These are phyloP conservation scores for Hypericum perforatum DNA, from an alignment of 345 rosid genomes.

Conservation along the genomic window DNA sequence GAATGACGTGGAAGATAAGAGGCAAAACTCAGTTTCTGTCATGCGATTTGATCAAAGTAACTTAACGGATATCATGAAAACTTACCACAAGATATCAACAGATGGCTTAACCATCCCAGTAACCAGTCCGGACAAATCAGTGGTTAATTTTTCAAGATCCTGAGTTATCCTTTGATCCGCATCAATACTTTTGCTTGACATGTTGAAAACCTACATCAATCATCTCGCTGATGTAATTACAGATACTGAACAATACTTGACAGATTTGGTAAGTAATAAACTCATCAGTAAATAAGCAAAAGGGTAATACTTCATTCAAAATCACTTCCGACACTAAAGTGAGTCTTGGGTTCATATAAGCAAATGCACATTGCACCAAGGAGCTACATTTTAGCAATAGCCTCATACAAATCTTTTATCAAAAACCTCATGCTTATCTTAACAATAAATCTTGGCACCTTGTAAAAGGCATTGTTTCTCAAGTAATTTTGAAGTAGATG, in stretches of 20 bases:
- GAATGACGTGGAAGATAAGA: not conserved
- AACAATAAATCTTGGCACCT: constrained; percentile 32
- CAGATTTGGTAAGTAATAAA: no score
- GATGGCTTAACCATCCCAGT: constrained; percentile 99
- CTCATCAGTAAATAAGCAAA: no score
- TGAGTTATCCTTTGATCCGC: constrained; percentile 95
- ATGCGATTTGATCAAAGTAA: not conserved
- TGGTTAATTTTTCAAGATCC: constrained; percentile 81
- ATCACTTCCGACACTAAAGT: no score
- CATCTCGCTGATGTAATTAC: not conserved
- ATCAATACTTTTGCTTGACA: constrained; percentile 80
- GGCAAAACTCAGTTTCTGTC: not conserved
- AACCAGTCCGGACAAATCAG: constrained; percentile 78
- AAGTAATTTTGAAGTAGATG: constrained; percentile 80
- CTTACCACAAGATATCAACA: constrained; percentile 91
- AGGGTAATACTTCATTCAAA: no score
- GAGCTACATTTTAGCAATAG: no score
- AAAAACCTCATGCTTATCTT: not conserved
- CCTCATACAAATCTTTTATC: no score
- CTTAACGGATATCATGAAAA: constrained; percentile 10
- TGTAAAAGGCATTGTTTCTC: constrained; percentile 91
- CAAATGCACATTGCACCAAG: no score
- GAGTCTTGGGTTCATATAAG: no score
- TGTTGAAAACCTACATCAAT: constrained; percentile 59
- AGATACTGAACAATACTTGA: no score